Percentiles rank a stretch among this genome's conserved stretches.
Conservation (phyloP, 495 filamentous ascomycete species). For the Neurospora sp. region DNA sequence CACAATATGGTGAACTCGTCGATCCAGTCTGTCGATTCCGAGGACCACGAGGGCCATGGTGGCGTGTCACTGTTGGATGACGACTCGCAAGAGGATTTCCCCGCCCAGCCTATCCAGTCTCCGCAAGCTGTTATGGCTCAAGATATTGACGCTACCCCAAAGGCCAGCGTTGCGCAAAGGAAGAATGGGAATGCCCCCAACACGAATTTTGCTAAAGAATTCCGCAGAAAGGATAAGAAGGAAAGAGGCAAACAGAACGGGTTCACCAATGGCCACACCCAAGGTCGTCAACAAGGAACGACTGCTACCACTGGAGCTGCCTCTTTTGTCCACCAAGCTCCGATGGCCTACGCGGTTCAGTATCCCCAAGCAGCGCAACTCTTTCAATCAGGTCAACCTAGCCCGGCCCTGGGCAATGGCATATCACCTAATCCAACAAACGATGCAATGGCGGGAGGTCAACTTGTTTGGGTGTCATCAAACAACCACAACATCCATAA, state of each 20-base stretch:
- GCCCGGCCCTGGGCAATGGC: background rate
- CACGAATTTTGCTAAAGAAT: background rate
- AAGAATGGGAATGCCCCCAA: background rate
- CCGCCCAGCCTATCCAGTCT: background rate
- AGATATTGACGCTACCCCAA: background rate
- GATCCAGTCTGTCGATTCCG: background rate
- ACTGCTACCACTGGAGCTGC: background rate
- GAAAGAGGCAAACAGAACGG: background rate
- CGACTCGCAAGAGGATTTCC: background rate
- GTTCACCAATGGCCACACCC: background rate
- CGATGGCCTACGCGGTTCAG: background rate
- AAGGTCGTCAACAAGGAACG: background rate
- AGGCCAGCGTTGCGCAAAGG: background rate
- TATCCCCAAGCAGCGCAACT: background rate
- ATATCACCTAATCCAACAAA: background rate
- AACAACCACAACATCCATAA: background rate
- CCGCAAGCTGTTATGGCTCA: background rate
- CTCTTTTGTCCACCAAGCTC: background rate
- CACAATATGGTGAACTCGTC: background rate
- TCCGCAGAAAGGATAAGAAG: background rate
- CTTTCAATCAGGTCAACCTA: background rate
- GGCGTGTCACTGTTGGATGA: background rate
- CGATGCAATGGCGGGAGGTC: background rate
- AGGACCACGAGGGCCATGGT: constrained; percentile 4
- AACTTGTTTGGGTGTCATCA: background rate